A percentile compares a stretch with the other conserved stretches of the same genome.
phyloP scores from a whole-genome alignment of 73 alveolate species.

The Symbiodinium natans region DNA sequence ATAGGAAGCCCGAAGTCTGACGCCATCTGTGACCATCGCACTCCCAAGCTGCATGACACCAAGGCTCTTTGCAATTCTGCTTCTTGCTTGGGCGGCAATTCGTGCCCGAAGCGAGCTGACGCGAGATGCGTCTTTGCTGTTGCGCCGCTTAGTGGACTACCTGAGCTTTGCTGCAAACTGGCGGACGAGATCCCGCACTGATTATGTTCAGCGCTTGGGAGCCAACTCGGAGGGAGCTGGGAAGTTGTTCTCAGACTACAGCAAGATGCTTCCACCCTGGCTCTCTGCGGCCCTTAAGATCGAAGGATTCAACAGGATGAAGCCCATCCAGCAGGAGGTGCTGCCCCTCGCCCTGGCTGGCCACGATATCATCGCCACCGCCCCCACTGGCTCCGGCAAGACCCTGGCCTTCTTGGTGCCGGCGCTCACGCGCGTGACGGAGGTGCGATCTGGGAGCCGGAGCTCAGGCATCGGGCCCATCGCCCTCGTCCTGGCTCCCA shows the following conservation, averaged over 20 bases:
- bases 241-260: conserved; percentile 19
- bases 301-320: conserved; percentile 25
- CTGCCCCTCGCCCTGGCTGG: conserved; percentile 65
- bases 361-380: conserved; percentile 71
- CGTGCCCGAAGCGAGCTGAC: not conserved
- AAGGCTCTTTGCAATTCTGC: not conserved
- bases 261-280: conserved; percentile 37
- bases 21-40: too few relatives aligned
- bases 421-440: not conserved
- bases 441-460: conserved; percentile 41
- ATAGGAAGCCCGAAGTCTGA: too few relatives aligned
- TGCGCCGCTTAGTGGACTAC: not conserved
- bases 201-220: not conserved
- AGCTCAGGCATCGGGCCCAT: not conserved
- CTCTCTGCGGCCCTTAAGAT: conserved; percentile 21
- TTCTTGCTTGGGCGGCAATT: not conserved
- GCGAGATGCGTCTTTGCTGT: not conserved
- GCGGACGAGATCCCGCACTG: not conserved
- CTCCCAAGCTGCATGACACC: not conserved
- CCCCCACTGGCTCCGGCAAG: conserved; percentile 83
- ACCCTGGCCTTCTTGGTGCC: conserved; percentile 82
- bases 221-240: not conserved
- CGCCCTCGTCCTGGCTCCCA: conserved; percentile 67
- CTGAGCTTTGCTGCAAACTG: not conserved
- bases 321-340: conserved; percentile 70